phyloP scores from a whole-genome alignment of 1,139 yeast genomes.

The Entelexis paramagnoliae region DNA sequence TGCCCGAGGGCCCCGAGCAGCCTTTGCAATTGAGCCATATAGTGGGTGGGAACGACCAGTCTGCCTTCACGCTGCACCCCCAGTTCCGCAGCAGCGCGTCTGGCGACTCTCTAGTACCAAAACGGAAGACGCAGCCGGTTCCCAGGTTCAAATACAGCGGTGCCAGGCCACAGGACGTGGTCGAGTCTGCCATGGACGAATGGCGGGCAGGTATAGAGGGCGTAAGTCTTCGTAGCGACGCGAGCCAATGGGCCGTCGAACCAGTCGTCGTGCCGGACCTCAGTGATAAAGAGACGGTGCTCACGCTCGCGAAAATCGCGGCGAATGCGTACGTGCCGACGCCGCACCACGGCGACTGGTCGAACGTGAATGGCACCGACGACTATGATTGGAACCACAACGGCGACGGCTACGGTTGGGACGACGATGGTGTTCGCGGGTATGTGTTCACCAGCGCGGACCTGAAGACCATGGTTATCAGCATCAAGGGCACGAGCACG shows the following conservation, averaged over 20 bases:
- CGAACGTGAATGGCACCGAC: constrained; percentile 42
- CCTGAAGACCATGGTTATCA: constrained; percentile 59
- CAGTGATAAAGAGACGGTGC: constrained; percentile 58
- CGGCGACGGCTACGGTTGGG: constrained; percentile 65
- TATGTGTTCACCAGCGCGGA: constrained; percentile 70
- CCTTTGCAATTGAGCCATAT: constrained; percentile 15
- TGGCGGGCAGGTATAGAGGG: constrained; percentile 12
- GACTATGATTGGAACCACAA: constrained; percentile 18
- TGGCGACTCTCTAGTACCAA: not conserved
- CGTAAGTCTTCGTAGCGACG: constrained; percentile 8
- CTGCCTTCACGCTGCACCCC: constrained; percentile 8
- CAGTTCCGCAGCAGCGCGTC: not conserved
- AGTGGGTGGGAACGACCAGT: not conserved
- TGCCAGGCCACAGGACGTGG: not conserved
- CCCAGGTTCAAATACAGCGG: constrained; percentile 13
- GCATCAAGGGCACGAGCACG: constrained; percentile 89
- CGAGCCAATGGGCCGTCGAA: constrained; percentile 27
- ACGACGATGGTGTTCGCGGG: constrained; percentile 72
- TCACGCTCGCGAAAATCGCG: constrained; percentile 73
- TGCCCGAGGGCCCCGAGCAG: not conserved
- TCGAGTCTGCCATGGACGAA: constrained; percentile 11
- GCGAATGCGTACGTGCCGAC: constrained; percentile 81
- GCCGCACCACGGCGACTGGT: constrained; percentile 81
- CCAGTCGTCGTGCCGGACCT: constrained; percentile 57
- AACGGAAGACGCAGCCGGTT: not conserved